phyloP scores from a whole-genome alignment of 2,329 filamentous ascomycete genomes.

The Fusarium veterinarium region DNA sequence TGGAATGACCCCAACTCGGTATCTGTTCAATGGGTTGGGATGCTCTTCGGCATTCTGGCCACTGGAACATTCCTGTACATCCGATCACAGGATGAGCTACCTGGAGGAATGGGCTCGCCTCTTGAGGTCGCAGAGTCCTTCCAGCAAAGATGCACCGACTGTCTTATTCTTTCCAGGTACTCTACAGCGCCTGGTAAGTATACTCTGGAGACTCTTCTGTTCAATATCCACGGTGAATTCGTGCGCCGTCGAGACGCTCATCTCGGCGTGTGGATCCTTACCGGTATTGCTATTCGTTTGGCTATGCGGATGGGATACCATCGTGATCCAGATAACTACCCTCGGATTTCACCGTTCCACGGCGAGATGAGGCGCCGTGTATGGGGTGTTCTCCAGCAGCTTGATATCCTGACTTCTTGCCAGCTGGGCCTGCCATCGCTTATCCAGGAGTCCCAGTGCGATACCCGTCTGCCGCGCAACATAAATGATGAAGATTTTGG shows the following conservation, averaged over 20 bases:
- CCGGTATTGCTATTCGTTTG: slow-evolving; percentile 19
- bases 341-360: slow-evolving; percentile 19
- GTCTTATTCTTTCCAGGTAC: slow-evolving; percentile 32
- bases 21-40: slow-evolving; percentile 25
- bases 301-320: slow-evolving; percentile 40
- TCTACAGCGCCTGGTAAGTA: slow-evolving; percentile 15
- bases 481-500: slow-evolving; percentile 33
- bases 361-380: slow-evolving; percentile 36
- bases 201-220: slow-evolving; percentile 25
- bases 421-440: slow-evolving; percentile 30
- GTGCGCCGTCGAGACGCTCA: slow-evolving; percentile 26
- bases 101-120: slow-evolving; percentile 12
- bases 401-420: slow-evolving; percentile 28
- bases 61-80: slow-evolving; percentile 29
- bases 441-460: slow-evolving; percentile 27
- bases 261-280: slow-evolving; percentile 28
- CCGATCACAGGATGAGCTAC: slow-evolving; percentile 22
- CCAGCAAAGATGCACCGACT: slow-evolving; percentile 29
- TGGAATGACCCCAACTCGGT: slow-evolving; percentile 13
- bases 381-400: slow-evolving; percentile 23
- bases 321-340: slow-evolving; percentile 25
- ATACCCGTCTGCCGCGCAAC: slow-evolving; percentile 20
- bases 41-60: slow-evolving; percentile 29
- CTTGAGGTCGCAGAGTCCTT: slow-evolving; percentile 19
- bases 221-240: slow-evolving; percentile 34